phyloP scores from a whole-genome alignment of 192 early-diverging fungal genomes.

The Lunasporangiospora selenospora region DNA sequence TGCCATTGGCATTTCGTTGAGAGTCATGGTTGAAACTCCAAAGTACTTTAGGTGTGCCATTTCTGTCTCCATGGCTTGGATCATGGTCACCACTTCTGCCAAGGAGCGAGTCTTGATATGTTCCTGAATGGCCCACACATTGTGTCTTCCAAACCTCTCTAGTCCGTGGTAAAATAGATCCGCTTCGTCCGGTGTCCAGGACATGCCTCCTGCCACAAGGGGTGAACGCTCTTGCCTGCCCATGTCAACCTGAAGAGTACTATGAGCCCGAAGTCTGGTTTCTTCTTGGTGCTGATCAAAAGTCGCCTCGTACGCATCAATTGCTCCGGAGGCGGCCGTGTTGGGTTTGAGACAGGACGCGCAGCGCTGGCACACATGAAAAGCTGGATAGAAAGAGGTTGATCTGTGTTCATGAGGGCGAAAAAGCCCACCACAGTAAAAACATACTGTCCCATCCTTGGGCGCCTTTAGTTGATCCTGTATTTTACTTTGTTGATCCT shows the following conservation, averaged over 20 bases:
- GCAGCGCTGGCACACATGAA: too few species aligned
- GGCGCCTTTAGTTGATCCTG: too few species aligned
- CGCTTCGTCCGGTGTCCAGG: constrained; percentile 18
- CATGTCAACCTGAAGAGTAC: too few species aligned
- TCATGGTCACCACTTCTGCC: constrained; percentile 37
- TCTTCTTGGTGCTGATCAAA: too few species aligned
- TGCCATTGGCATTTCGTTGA: constrained; percentile 39
- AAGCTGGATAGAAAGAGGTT: too few species aligned
- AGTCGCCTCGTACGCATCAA: too few species aligned
- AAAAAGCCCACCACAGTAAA: too few species aligned
- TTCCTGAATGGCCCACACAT: constrained; percentile 38
- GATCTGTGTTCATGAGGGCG: too few species aligned
- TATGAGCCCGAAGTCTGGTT: constrained; percentile 1
- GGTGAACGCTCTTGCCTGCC: too few species aligned
- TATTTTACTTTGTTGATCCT: background rate
- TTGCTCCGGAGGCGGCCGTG: too few species aligned
- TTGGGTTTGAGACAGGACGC: too few species aligned
- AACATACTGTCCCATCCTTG: too few species aligned
- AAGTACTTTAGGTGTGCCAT: constrained; percentile 5
- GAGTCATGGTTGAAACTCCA: background rate
- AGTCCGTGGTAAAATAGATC: constrained; percentile 32
- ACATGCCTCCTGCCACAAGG: constrained; percentile 28
- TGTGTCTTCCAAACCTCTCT: constrained; percentile 36
- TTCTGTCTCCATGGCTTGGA: constrained; percentile 34
- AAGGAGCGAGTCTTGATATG: constrained; percentile 24